Base-by-base conservation (phyloP, 306 rosid genomes). In the Pueraria montana region DNA sequence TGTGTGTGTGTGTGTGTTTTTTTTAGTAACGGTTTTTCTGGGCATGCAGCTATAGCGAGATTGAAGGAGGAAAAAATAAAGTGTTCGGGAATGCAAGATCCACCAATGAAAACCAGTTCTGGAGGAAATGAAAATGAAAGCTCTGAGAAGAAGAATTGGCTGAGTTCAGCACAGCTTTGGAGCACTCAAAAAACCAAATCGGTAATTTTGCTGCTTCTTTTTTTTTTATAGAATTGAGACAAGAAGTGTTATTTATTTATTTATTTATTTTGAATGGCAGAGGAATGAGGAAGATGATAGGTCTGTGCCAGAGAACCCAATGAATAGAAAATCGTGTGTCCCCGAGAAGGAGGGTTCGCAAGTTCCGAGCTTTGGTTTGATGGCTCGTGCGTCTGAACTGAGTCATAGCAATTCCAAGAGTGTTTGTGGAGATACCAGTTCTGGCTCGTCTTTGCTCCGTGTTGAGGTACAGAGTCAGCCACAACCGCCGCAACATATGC, bases 91-190 rank as follows among this genome's bases (percentile, higher is more conserved):
- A 72, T 72, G 72, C 86, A 73, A 72, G 91, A 90, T 68, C 85
- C 24, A 8, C 85, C 90, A 4, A 72, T 59, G 21, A 87, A 86
- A 81, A 18, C 71, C 46, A 62, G 36, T 72, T 68, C 69, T 20
- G 90, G 50, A 58, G 92, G 77, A 68, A 62, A 75, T 78, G 87
- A 59, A 80, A 74, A 52, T 6, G 88, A 87, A 42, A 61, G 40
- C 16, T 71, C 50, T 62, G 90, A 91, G 67, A 93, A 82, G 88
- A 91, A 86, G 75, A 91, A 59, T 58, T 87, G 88, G 88, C 74
- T 84, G 86, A 87, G 85, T 80, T 91, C 98, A 34, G 91, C 87
- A 78, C 96, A 94, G 78, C 86, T 94, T 1, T 92, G 96, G 97
- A 90, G 64, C 84, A 7, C 89, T 17, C 82, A 83, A 48, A 59